Conservation (phyloP, 2,329 filamentous ascomycete species). For the Sclerotinia sclerotiorum region DNA sequence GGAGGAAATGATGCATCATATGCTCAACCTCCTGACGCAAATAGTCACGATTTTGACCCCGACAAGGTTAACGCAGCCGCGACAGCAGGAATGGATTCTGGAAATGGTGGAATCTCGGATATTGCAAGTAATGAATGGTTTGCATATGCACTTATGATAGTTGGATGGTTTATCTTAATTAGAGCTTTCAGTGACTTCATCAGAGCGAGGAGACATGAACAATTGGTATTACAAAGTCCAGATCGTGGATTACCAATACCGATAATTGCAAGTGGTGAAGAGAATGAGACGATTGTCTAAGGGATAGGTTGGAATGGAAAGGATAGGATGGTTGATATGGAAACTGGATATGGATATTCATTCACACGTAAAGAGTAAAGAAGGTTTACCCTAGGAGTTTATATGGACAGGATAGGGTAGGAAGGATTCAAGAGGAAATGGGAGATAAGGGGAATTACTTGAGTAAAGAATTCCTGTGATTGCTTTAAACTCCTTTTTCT, state of each 20-base stretch:
- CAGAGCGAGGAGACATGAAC: slow-evolving; percentile 83
- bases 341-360: slow-evolving; percentile 15
- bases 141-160: slow-evolving; percentile 90
- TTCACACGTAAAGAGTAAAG: slow-evolving; percentile 14
- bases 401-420: slow-evolving; percentile 17
- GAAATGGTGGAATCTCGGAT: slow-evolving; percentile 49
- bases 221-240: slow-evolving; percentile 88
- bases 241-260: slow-evolving; percentile 82
- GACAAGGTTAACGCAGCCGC: slow-evolving; percentile 56
- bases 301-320: neutral
- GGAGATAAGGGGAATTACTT: neutral
- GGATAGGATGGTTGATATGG: slow-evolving; percentile 7
- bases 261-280: slow-evolving; percentile 83
- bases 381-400: slow-evolving; percentile 20
- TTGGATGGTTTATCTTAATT: slow-evolving; percentile 97
- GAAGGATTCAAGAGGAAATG: slow-evolving; percentile 5
- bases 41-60: slow-evolving; percentile 84
- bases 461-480: neutral
- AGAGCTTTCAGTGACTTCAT: slow-evolving; percentile 90
- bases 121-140: slow-evolving; percentile 82
- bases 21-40: slow-evolving; percentile 78
- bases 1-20: slow-evolving; percentile 54
- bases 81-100: slow-evolving; percentile 42
- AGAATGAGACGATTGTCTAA: slow-evolving; percentile 73
- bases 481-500: neutral